phyloP scores from a whole-genome alignment of 2,329 filamentous ascomycete genomes.

The Escovopsis weberi region DNA sequence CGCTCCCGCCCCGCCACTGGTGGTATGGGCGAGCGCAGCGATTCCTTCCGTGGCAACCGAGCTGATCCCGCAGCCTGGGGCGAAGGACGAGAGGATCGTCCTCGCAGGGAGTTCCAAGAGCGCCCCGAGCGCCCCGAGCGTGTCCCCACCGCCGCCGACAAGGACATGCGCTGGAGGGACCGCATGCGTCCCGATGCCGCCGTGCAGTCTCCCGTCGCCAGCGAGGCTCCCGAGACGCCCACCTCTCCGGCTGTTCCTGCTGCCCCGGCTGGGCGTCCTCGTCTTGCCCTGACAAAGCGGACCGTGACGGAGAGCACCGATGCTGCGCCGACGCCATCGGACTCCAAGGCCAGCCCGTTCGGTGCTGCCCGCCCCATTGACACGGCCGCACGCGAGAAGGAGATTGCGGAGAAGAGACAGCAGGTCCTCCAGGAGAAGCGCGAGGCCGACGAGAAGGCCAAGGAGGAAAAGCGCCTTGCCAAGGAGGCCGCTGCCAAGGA shows the following conservation, averaged over 20 bases:
- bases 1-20: constrained; percentile 32
- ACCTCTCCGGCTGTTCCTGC: constrained; percentile 53
- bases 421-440: constrained; percentile 65
- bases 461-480: constrained; percentile 53
- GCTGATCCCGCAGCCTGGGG: constrained; percentile 57
- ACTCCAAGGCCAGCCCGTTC: constrained; percentile 83
- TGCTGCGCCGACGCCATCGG: constrained; percentile 31
- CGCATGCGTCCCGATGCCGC: constrained; percentile 75
- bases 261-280: constrained; percentile 52
- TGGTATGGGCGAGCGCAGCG: constrained; percentile 42
- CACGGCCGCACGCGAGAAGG: constrained; percentile 74
- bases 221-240: constrained; percentile 55
- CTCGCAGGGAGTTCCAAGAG: constrained; percentile 62
- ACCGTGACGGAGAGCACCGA: constrained; percentile 64
- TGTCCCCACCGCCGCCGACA: constrained; percentile 72
- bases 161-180: constrained; percentile 84
- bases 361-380: constrained; percentile 90
- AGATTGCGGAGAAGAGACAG: constrained; percentile 79
- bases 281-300: constrained; percentile 77
- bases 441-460: constrained; percentile 74
- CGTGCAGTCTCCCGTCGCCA: constrained; percentile 48
- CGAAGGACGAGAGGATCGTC: constrained; percentile 59
- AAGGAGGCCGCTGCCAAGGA: constrained; percentile 42
- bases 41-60: constrained; percentile 46
- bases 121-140: constrained; percentile 39